phyloP scores from a whole-genome alignment of 2,329 filamentous ascomycete genomes.

The Drechslerella coelobrocha region DNA sequence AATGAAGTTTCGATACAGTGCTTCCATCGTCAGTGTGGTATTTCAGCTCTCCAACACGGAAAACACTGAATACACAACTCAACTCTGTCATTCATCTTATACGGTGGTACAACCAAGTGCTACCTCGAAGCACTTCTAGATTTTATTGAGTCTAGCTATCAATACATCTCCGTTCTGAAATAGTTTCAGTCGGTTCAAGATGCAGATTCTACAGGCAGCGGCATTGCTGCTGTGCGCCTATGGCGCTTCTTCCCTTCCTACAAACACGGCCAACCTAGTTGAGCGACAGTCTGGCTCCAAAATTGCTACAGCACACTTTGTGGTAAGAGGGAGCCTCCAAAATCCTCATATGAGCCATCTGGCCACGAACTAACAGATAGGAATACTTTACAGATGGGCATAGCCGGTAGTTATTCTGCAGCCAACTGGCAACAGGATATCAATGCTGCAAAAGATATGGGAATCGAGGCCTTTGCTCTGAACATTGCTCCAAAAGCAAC shows the following conservation, averaged over 20 bases:
- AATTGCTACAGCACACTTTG: constrained; percentile 39
- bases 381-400: constrained; percentile 53
- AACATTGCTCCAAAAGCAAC: constrained; percentile 57
- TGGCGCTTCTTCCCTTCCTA: constrained; percentile 37
- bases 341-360: too few species aligned
- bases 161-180: too few species aligned
- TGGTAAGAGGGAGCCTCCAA: too few species aligned
- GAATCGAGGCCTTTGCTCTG: constrained; percentile 58
- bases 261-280: constrained; percentile 7
- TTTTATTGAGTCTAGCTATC: too few species aligned
- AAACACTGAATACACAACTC: constrained; percentile 18
- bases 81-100: neutral
- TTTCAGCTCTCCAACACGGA: constrained; percentile 8
- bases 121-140: too few species aligned
- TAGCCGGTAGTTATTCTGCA: constrained; percentile 56
- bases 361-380: neutral
- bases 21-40: too few species aligned
- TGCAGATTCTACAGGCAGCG: constrained; percentile 29
- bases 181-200: constrained; percentile 7
- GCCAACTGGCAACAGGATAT: constrained; percentile 57
- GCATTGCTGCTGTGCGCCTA: constrained; percentile 41
- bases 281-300: constrained; percentile 34
- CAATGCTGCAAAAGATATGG: constrained; percentile 56
- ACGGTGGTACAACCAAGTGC: too few species aligned
- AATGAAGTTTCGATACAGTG: too few species aligned